Evolutionary conservation across 805 yeast genomes (phyloP), one percentile per base, ranked within the genome.

Genomic region (Candida krabiensis): DNA sequence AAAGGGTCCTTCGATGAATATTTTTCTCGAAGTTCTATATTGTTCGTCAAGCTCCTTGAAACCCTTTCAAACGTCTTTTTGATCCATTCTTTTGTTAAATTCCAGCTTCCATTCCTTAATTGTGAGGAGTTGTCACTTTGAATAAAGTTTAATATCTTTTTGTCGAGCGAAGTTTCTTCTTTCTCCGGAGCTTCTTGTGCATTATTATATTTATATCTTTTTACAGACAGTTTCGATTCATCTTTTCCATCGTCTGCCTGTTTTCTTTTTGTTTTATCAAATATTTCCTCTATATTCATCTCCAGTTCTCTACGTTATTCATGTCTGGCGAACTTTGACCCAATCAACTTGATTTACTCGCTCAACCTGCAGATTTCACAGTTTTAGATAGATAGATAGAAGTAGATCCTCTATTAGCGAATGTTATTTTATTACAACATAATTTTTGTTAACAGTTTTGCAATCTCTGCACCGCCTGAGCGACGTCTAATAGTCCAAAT

Each of bases 31-130:
- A 29, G 30, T 25, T 43, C 49, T 15, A 36, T 15, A 28, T 43
- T 51, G 13, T 18, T 11, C 1, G 37, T 24, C 15, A 49, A 32
- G 5, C 39, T 37, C 11, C 30, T 25, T 6, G 38, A 30, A 7
- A 51, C 17, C 24, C 33, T 41, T 14, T 36, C 25, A 11, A 51
- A 28, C 16, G 35, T 26, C 24, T 38, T 38, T 4, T 17, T 30
- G 11, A 50, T 30, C 49, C 52, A 50, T 22, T 30, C 25, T 2
- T 28, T 24, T 31, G 47, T 45, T 18, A 42, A 44, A 4, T 33
- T 16, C 33, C 37, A 3, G 11, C 7, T 12, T 19, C 15, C 7
- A 26, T 19, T 12, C 23, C 23, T 12, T 37, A 29, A 4, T 13
- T 17, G n/a, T 18, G 31, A 9, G 29, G 9, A 16, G 7, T 7